These are phyloP conservation scores for Populus nigra DNA, from an alignment of 345 rosid species.

Conservation along the genomic window DNA sequence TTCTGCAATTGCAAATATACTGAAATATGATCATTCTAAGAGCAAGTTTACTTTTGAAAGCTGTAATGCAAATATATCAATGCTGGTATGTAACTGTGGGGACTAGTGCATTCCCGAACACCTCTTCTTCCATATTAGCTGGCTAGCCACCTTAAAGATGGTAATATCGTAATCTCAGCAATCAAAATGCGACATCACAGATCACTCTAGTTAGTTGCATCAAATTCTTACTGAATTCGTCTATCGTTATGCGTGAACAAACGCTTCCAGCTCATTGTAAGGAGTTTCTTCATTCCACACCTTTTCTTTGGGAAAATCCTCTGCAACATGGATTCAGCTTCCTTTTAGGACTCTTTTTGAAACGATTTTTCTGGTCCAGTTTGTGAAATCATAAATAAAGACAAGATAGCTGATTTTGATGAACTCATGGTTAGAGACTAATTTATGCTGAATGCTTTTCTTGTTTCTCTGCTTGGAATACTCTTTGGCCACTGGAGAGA, in stretches of 20 bases:
- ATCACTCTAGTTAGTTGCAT: neutral
- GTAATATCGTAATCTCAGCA: neutral
- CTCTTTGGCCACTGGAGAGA: constrained; percentile 93
- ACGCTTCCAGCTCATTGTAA: neutral
- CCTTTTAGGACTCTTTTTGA: neutral
- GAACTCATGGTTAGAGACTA: constrained; percentile 1
- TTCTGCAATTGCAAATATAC: constrained; percentile 68
- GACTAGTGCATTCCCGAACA: constrained; percentile 24
- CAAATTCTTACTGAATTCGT: neutral
- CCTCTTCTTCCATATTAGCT: neutral
- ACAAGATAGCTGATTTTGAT: neutral
- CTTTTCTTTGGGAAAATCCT: neutral
- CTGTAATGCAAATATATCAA: constrained; percentile 54
- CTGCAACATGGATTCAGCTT: neutral
- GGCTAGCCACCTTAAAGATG: neutral
- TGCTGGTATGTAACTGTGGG: constrained; percentile 30
- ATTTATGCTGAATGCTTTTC: constrained; percentile 5
- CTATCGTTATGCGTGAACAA: neutral
- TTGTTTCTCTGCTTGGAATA: constrained; percentile 72
- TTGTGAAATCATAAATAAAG: neutral
- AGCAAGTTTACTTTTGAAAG: constrained; percentile 30
- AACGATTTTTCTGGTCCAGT: neutral
- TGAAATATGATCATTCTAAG: constrained; percentile 38
- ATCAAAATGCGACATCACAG: neutral
- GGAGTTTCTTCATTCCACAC: neutral